phyloP scores from a whole-genome alignment of 805 yeast genomes.

The Cyberlindnera euphorbiiphila region DNA sequence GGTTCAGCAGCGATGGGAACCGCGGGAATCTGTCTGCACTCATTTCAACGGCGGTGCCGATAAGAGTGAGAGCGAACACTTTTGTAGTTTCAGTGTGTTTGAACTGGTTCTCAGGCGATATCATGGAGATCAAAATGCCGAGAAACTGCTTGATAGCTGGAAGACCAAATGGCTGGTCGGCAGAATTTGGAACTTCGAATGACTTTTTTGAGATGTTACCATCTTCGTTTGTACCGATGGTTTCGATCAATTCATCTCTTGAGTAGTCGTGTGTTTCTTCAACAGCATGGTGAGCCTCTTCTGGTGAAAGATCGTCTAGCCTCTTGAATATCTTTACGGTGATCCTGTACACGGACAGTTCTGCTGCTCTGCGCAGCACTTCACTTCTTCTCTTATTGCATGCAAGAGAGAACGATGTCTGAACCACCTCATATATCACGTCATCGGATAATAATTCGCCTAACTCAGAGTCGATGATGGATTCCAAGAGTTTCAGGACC shows the following conservation, averaged over 20 bases:
- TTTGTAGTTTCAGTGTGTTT: slow-evolving; percentile 87
- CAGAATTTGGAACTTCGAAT: slow-evolving; percentile 24
- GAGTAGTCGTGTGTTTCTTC: slow-evolving; percentile 45
- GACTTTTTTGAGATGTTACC: slow-evolving; percentile 27
- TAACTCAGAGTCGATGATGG: slow-evolving; percentile 57
- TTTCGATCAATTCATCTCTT: slow-evolving; percentile 49
- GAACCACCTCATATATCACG: slow-evolving; percentile 81
- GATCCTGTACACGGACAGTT: slow-evolving; percentile 67
- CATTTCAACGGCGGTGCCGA: slow-evolving; percentile 78
- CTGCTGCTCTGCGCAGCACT: slow-evolving; percentile 84
- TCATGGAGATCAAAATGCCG: slow-evolving; percentile 69
- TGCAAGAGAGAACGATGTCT: slow-evolving; percentile 87
- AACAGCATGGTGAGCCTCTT: slow-evolving; percentile 34
- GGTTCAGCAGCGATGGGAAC: slow-evolving; percentile 62
- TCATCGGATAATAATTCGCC: slow-evolving; percentile 74
- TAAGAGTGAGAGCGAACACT: slow-evolving; percentile 71
- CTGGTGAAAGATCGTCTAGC: slow-evolving; percentile 52
- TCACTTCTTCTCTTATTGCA: slow-evolving; percentile 91
- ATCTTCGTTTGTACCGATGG: slow-evolving; percentile 48
- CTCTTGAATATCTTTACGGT: slow-evolving; percentile 65
- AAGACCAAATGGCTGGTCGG: slow-evolving; percentile 56
- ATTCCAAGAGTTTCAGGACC: slow-evolving; percentile 71
- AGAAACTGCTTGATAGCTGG: slow-evolving; percentile 74
- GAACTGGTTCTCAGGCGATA: slow-evolving; percentile 76
- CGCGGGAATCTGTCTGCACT: slow-evolving; percentile 58